phyloP scores from a whole-genome alignment of 805 yeast genomes.

The Kazachstania bromeliacearum region DNA sequence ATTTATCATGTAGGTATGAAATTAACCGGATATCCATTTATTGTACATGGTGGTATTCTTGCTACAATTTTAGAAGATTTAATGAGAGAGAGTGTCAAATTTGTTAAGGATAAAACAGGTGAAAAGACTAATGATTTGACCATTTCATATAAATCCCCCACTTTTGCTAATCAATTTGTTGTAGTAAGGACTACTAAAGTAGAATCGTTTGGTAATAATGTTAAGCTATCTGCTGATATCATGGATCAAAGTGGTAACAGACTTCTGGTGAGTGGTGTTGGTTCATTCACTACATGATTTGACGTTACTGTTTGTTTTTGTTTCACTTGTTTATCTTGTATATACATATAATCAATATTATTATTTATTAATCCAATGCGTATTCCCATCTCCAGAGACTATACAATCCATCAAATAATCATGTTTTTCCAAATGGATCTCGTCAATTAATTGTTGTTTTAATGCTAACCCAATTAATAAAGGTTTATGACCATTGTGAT shows the following conservation, averaged over 20 bases:
- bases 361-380: slow-evolving; percentile 30
- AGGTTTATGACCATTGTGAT: slow-evolving; percentile 16
- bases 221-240: slow-evolving; percentile 38
- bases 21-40: slow-evolving; percentile 77
- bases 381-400: slow-evolving; percentile 22
- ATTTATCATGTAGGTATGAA: slow-evolving; percentile 70
- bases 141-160: slow-evolving; percentile 54
- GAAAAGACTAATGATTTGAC: slow-evolving; percentile 33
- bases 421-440: slow-evolving; percentile 23
- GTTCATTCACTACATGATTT: slow-evolving; percentile 31
- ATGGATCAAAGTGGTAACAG: slow-evolving; percentile 42
- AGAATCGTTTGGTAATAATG: slow-evolving; percentile 26
- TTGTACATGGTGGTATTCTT: slow-evolving; percentile 82
- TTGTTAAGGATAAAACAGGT: slow-evolving; percentile 28
- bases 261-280: slow-evolving; percentile 48
- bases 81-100: slow-evolving; percentile 43
- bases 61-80: slow-evolving; percentile 76
- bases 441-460: slow-evolving; percentile 20
- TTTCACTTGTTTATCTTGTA: slow-evolving; percentile 43
- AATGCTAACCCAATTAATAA: slow-evolving; percentile 25
- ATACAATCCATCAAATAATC: slow-evolving; percentile 27
- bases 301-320: not conserved
- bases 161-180: slow-evolving; percentile 69
- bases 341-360: too few relatives aligned
- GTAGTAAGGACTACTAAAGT: slow-evolving; percentile 46